Evolutionary conservation across 1,284 basidiomycete genomes (phyloP).

Genomic region (Veloporphyrellus conicus): DNA sequence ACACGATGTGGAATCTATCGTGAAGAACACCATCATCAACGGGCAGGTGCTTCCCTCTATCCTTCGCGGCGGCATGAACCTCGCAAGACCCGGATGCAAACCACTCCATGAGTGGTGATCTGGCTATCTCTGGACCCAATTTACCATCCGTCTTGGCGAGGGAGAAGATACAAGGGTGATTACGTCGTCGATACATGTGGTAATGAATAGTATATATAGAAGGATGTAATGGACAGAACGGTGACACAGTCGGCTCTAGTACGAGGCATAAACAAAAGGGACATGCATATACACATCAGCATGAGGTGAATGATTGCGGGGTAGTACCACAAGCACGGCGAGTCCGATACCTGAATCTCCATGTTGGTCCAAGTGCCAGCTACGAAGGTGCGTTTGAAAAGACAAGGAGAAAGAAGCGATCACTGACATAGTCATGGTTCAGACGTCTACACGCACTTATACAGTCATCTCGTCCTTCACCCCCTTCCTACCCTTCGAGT

Average conservation of each 20-base stretch:
- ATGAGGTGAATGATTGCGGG: conserved; percentile 5
- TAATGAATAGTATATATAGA: conserved; percentile 31
- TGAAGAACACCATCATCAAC: conserved; percentile 79
- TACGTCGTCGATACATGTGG: conserved; percentile 28
- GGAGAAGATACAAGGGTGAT: conserved; percentile 16
- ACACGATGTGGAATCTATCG: conserved; percentile 82
- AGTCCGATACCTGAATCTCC: conserved; percentile 17
- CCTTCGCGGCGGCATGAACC: conserved; percentile 77
- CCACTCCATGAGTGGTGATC: conserved; percentile 70
- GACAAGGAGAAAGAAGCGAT: conserved; percentile 6
- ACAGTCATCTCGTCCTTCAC: conserved; percentile 42
- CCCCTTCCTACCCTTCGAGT: conserved; percentile 52
- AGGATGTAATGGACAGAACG: conserved; percentile 6
- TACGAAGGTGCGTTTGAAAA: conserved; percentile 2
- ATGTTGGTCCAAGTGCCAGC: conserved; percentile 18
- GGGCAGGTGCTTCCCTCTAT: conserved; percentile 81
- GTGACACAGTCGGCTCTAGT: conserved; percentile 11
- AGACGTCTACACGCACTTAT: conserved; percentile 16
- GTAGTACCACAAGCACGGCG: conserved; percentile 6
- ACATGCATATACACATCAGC: conserved; percentile 3
- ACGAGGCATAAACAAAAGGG: conserved; percentile 4
- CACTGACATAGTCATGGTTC: conserved; percentile 7
- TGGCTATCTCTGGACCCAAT: neutral
- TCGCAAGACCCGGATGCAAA: conserved; percentile 62
- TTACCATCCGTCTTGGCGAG: neutral